Percentiles rank a stretch among this genome's conserved stretches.
Conservation (phyloP, 768 basidiomycete genomes). For the Gloeopeniophorella convolvens region DNA sequence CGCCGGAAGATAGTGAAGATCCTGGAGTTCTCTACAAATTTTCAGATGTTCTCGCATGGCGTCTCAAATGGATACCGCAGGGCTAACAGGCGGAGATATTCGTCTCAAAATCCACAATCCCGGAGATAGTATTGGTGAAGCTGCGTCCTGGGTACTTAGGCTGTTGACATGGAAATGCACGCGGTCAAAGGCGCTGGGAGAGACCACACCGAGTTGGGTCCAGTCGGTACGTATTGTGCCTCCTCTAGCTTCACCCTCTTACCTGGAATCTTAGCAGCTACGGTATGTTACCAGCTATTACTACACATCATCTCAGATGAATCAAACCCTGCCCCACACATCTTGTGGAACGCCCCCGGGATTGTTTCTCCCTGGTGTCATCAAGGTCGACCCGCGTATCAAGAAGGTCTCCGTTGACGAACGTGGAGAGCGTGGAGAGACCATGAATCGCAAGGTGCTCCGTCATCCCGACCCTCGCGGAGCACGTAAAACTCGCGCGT, state of each 20-base stretch:
- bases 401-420: constrained; percentile 57
- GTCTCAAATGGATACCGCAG: constrained; percentile 71
- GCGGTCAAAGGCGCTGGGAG: constrained; percentile 89
- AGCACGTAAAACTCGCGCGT: constrained; percentile 75
- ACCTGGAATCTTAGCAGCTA: constrained; percentile 57
- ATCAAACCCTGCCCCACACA: constrained; percentile 63
- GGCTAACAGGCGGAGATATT: constrained; percentile 73
- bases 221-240: constrained; percentile 60
- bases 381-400: constrained; percentile 52
- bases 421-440: constrained; percentile 69
- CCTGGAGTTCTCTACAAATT: constrained; percentile 53
- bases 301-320: constrained; percentile 73
- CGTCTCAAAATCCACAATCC: constrained; percentile 58
- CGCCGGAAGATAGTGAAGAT: constrained; percentile 37
- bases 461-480: constrained; percentile 88
- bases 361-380: constrained; percentile 86
- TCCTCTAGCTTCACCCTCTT: background rate
- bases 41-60: constrained; percentile 57
- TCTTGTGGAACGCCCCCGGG: constrained; percentile 74
- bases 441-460: constrained; percentile 86
- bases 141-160: constrained; percentile 89
- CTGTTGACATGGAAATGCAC: constrained; percentile 78
- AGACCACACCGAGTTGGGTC: constrained; percentile 94
- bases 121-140: constrained; percentile 85
- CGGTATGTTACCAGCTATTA: constrained; percentile 90